phyloP scores from a whole-genome alignment of 345 rosid species.

The Firmiana major region DNA sequence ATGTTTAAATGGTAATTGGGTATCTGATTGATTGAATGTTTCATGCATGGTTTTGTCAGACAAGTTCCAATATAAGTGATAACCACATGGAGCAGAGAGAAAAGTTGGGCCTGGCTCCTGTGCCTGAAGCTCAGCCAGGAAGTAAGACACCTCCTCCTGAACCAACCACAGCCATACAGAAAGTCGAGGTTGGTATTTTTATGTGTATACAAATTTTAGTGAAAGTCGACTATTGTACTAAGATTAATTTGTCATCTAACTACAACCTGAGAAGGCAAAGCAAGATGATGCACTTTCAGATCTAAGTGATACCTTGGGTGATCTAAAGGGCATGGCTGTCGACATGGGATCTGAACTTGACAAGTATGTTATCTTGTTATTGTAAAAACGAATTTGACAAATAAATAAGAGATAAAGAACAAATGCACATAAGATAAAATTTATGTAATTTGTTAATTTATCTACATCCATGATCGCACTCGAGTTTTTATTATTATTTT shows the following conservation, averaged over 20 bases:
- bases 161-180: constrained; percentile 59
- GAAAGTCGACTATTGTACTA: neutral
- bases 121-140: constrained; percentile 40
- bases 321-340: constrained; percentile 83
- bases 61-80: constrained; percentile 41
- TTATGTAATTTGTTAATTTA: no score
- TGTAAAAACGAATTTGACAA: neutral
- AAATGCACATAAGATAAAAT: no score
- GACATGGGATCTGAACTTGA: constrained; percentile 91
- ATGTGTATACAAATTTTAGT: neutral
- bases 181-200: constrained; percentile 62
- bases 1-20: neutral
- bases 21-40: neutral
- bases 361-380: constrained; percentile 38
- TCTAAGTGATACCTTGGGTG: constrained; percentile 73
- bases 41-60: constrained; percentile 27
- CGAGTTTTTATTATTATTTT: no score
- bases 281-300: constrained; percentile 89
- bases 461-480: no score
- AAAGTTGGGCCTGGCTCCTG: constrained; percentile 54
- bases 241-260: neutral
- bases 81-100: constrained; percentile 56
- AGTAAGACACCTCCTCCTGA: constrained; percentile 39
- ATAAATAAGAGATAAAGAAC: no score
- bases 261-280: constrained; percentile 72